Base-by-base conservation (phyloP, 192 early-diverging fungal species). In the Entophlyctis helioformis region DNA sequence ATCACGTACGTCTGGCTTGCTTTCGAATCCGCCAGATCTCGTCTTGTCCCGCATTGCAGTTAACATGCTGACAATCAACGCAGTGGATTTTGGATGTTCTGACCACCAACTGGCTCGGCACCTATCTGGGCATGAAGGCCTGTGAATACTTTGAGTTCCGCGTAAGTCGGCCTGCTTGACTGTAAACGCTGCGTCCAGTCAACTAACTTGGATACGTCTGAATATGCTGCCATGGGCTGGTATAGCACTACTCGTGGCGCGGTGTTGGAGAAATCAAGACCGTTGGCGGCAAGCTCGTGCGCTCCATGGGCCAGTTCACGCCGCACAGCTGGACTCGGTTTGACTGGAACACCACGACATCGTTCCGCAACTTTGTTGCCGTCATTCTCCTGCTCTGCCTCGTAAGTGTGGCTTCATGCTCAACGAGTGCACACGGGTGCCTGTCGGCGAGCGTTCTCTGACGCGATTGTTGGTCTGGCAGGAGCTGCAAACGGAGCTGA, bases 111-210 rank as follows among this genome's bases (percentile, higher is more conserved):
- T 97, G 93, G 93, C 55, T 80, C 12, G 93, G 93, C 22, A 85
- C 87, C 51, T 88, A 86, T 55, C 39, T 94, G 20, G 93, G 93
- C 28, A 91, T 95, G 82, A 97, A 97, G 69, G 86, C 84, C 20
- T 97, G 93, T 63, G 86, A 97, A 63, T 86, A 92, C 62, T 89
- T 91, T 60, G 85, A 87, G 46, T 79, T 94, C 75, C 91, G 91
- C 42, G 66, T 70, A 48, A n/a, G n/a, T n/a, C n/a, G n/a, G n/a
- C n/a, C n/a, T n/a, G 2, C 36, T 57, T 57, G 18, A 24, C 24
- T 57, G 12, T 19, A 3, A 33, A 24, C 13, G 24, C 13, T 31
- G 3, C 25, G 6, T 25, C 55, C 16, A 9, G 18, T 41, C 39
- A 41, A 41, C 21, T 9, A 7, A 10, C 10, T 11, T n/a, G 19